These are phyloP conservation scores for Neofusicoccum kwambonambiense DNA, from an alignment of 2,329 filamentous ascomycete genomes.

Conservation along the genomic window DNA sequence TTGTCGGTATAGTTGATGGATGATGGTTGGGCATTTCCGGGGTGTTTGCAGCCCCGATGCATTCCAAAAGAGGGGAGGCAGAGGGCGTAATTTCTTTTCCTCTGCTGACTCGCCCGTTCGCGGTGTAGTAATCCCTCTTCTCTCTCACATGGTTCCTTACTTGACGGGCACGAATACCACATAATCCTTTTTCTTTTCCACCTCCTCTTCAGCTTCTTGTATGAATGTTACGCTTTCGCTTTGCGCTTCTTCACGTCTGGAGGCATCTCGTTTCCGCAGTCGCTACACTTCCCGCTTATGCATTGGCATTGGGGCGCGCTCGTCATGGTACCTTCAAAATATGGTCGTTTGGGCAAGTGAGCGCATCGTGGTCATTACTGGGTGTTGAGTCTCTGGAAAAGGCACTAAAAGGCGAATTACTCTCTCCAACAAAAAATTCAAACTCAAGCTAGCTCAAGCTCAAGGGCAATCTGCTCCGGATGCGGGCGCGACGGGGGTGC, in stretches of 20 bases:
- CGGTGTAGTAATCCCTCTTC: conserved; percentile 11
- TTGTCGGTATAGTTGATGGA: conserved; percentile 9
- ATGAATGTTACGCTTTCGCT: background rate
- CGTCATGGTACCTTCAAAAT: background rate
- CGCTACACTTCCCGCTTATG: background rate
- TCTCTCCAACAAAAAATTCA: background rate
- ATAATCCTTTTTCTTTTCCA: background rate
- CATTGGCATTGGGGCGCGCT: background rate
- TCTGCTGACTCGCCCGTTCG: background rate
- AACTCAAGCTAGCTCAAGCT: background rate
- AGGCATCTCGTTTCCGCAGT: background rate
- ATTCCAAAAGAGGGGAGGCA: conserved; percentile 7
- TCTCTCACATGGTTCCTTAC: background rate
- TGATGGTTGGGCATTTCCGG: conserved; percentile 6
- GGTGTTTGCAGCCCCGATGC: background rate
- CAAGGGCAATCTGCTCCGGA: no score
- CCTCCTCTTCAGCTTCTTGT: background rate
- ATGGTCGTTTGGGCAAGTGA: background rate
- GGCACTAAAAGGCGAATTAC: background rate
- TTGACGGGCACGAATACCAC: conserved; percentile 9
- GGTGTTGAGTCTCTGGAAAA: background rate
- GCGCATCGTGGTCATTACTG: background rate
- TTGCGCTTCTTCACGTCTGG: background rate
- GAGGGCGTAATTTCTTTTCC: background rate
- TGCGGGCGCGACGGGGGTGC: no score